These are phyloP conservation scores for Artomyces pyxidatus DNA, from an alignment of 768 basidiomycete genomes.

Conservation along the genomic window DNA sequence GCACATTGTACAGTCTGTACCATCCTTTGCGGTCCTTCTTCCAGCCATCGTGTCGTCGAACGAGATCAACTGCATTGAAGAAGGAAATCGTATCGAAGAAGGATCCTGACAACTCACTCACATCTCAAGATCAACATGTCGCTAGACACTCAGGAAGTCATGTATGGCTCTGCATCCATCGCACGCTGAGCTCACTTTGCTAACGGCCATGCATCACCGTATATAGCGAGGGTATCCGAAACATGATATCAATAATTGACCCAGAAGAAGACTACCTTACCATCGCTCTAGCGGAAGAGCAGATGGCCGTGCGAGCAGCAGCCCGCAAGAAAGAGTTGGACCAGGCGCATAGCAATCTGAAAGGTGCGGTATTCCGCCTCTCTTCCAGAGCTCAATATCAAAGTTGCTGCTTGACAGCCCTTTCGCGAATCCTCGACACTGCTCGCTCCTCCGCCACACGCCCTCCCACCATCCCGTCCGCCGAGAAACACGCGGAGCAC, in stretches of 20 bases:
- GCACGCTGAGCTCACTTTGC: background rate
- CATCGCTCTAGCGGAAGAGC: conserved; percentile 67
- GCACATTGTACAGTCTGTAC: background rate
- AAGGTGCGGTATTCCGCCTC: conserved; percentile 33
- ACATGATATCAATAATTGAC: conserved; percentile 66
- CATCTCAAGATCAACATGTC: background rate
- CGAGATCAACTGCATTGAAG: background rate
- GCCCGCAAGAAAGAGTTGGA: conserved; percentile 61
- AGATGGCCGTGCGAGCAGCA: conserved; percentile 48
- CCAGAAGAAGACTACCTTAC: conserved; percentile 74
- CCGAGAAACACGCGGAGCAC: conserved; percentile 47
- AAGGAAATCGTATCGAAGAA: no score
- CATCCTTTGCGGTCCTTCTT: background rate
- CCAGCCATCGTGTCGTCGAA: background rate
- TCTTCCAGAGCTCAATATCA: no score
- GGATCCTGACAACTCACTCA: no score
- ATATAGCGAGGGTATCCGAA: conserved; percentile 54
- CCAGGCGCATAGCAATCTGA: conserved; percentile 54
- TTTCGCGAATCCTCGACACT: conserved; percentile 55
- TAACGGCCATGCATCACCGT: background rate
- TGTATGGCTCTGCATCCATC: conserved; percentile 1
- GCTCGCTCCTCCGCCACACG: conserved; percentile 65
- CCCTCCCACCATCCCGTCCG: conserved; percentile 61
- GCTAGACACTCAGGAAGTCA: conserved; percentile 3
- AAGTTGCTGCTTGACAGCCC: conserved; percentile 38